Percentiles rank a stretch among this genome's conserved stretches.
Evolutionary conservation across 2,329 filamentous ascomycete genomes (phyloP).

Genomic region (Botrytis squamosa): DNA sequence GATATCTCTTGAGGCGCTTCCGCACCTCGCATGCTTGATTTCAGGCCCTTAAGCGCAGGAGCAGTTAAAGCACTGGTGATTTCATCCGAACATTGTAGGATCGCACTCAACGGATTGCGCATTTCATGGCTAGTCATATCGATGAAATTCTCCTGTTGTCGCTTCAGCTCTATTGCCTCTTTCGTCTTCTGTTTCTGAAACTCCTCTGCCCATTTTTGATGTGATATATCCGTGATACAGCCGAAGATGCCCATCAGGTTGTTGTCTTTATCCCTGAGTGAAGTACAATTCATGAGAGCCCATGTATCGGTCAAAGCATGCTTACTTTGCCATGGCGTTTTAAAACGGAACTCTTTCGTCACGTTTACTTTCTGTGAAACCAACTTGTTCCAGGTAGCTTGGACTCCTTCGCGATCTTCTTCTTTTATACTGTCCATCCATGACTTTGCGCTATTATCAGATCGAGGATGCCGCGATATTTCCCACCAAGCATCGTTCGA

Average conservation of each 20-base stretch:
- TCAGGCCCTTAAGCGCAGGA: background rate
- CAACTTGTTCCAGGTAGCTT: conserved; percentile 61
- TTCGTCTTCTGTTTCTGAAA: conserved; percentile 41
- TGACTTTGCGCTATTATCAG: conserved; percentile 55
- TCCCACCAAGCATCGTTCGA: conserved; percentile 76
- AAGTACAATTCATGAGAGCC: conserved; percentile 75
- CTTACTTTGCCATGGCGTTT: conserved; percentile 60
- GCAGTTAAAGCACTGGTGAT: conserved; percentile 26
- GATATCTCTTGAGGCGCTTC: conserved; percentile 44
- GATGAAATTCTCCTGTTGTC: conserved; percentile 78
- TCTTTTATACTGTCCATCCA: conserved; percentile 73
- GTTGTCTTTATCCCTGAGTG: conserved; percentile 64
- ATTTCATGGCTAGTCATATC: conserved; percentile 73
- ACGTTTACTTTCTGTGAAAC: conserved; percentile 61
- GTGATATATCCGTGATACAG: conserved; percentile 80
- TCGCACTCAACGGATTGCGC: conserved; percentile 71
- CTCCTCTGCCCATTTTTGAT: conserved; percentile 73
- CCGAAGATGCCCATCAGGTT: conserved; percentile 73
- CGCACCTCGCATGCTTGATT: background rate
- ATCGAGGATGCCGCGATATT: conserved; percentile 65
- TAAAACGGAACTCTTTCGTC: conserved; percentile 74
- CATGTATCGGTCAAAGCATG: conserved; percentile 67
- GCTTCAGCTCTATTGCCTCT: conserved; percentile 57
- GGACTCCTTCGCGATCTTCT: conserved; percentile 61
- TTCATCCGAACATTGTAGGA: conserved; percentile 69